Base-by-base conservation (phyloP, 306 rosid genomes). In the Rubus idaeus region DNA sequence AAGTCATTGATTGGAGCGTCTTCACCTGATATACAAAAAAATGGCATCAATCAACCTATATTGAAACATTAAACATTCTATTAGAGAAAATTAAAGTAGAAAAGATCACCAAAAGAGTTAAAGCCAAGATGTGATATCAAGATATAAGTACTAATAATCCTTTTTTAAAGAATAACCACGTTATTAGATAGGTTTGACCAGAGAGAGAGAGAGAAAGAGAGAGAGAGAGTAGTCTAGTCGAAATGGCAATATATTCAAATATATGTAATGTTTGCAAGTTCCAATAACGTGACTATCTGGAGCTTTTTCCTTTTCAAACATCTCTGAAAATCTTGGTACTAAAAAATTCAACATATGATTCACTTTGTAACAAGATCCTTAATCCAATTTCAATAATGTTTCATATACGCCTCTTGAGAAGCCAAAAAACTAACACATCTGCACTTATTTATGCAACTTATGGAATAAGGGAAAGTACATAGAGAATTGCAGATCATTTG, bases 1-100 rank as follows among this genome's bases (percentile, higher is more conserved):
- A 95, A 86, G 71, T 88, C 93, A 76, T 88, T 83, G 80, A 92
- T 45, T 20, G 93, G 84, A 49, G 96, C 93, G 72, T 83, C 78
- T 82, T 61, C 77, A 85, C 98, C 98, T 95, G 87, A 78, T 77
- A 79, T 9, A 70, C 65, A 76, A 70, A 62, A 77, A 41, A 47
- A 47, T 57, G 52, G 76, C 35, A 72, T 78, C 39, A 62, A 61
- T 42, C 40, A 26, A 8, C 3, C 60, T 18, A 75, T 8, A 14
- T 46, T 14, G 20, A 77, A 52, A 52, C n/a, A 46, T 45, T 20
- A 4, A 21, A 45, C 9, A 8, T 42, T 20, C 16, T 20, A 40
- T 23, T 3, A 47, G 17, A 56, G 42, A 44, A 42, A 21, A 42
- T 23, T 57, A 20, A 47, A 71, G 44, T n/a, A 6, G 42, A 10